Evolutionary conservation across 1,139 yeast species (phyloP).

Genomic region (Sugiyamaella castrensis): DNA sequence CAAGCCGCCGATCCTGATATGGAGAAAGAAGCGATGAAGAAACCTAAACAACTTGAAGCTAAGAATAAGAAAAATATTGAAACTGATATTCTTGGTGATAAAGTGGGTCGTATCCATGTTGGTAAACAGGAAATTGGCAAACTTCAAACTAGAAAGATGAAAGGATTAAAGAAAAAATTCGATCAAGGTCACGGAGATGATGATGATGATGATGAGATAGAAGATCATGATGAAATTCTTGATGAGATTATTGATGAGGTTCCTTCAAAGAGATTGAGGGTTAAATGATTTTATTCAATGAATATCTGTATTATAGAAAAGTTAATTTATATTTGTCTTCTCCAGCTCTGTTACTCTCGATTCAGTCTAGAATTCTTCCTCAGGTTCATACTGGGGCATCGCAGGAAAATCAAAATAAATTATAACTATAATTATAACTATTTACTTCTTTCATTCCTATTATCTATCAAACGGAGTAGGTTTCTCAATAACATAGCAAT

Average conservation of each 20-base stretch:
- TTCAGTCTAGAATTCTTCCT: not conserved
- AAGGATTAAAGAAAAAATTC: constrained; percentile 85
- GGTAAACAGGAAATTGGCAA: constrained; percentile 91
- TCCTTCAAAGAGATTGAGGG: constrained; percentile 24
- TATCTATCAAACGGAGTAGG: constrained; percentile 72
- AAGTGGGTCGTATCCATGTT: constrained; percentile 92
- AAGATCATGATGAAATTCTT: constrained; percentile 16
- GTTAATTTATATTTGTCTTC: constrained; percentile 1
- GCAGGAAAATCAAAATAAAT: not conserved
- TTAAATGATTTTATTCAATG: constrained; percentile 14
- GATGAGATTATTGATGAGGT: constrained; percentile 18
- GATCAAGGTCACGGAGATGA: constrained; percentile 56
- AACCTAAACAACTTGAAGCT: constrained; percentile 78
- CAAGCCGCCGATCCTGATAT: constrained; percentile 82
- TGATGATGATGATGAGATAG: constrained; percentile 5
- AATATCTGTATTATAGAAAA: constrained; percentile 1
- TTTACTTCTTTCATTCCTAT: constrained; percentile 38
- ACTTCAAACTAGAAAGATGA: constrained; percentile 96
- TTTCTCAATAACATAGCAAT: constrained; percentile 91
- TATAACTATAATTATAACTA: not conserved
- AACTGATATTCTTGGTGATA: constrained; percentile 90
- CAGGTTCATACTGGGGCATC: not conserved
- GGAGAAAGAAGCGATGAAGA: constrained; percentile 83
- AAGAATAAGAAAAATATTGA: constrained; percentile 87
- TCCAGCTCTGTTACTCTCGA: constrained; percentile 2